phyloP scores from a whole-genome alignment of 2,329 filamentous ascomycete genomes.

The Cladosporium sp. region DNA sequence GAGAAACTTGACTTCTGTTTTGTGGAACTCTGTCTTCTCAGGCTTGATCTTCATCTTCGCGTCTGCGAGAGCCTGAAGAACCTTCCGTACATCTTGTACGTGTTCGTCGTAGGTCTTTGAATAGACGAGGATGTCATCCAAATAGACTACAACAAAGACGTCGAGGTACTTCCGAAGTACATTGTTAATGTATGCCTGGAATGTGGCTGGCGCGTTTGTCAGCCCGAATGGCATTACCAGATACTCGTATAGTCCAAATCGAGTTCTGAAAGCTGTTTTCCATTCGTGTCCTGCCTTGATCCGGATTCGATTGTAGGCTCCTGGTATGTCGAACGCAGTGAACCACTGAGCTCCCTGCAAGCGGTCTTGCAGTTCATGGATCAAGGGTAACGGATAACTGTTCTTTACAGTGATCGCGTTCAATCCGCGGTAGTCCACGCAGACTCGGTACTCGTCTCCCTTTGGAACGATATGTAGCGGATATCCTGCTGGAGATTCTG shows the following conservation, averaged over 20 bases:
- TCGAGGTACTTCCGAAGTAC: constrained; percentile 22
- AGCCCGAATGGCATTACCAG: constrained; percentile 29
- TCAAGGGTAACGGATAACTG: neutral
- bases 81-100: neutral
- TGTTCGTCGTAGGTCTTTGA: constrained; percentile 13
- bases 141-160: constrained; percentile 20
- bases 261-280: constrained; percentile 27
- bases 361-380: neutral
- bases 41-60: constrained; percentile 15
- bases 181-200: constrained; percentile 19
- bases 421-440: neutral
- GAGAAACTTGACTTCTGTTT: constrained; percentile 27
- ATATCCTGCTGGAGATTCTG: neutral
- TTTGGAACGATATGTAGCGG: neutral
- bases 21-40: constrained; percentile 27
- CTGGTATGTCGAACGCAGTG: neutral
- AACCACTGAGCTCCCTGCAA: constrained; percentile 4
- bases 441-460: neutral
- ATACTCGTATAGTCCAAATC: constrained; percentile 34
- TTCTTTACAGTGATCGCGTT: constrained; percentile 5
- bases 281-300: neutral
- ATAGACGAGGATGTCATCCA: constrained; percentile 26
- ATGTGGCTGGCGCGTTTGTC: constrained; percentile 10
- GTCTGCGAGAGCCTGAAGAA: neutral
- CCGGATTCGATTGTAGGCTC: neutral